These are phyloP conservation scores for Bipolaris cookei DNA, from an alignment of 2,329 filamentous ascomycete genomes.

Conservation along the genomic window DNA sequence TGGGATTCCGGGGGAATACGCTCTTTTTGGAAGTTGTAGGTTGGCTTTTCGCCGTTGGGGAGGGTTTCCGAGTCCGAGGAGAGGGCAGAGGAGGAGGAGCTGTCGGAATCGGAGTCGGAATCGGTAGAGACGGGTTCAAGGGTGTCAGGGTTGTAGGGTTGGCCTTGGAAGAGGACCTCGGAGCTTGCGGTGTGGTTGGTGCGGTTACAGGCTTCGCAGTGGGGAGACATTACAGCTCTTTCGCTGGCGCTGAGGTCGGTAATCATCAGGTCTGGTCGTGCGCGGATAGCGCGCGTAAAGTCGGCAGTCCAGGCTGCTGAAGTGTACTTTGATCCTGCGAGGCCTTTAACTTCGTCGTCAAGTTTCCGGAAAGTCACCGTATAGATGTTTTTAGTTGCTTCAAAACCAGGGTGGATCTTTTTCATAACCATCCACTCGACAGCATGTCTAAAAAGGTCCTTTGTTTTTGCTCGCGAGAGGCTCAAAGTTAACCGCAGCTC, in stretches of 20 bases:
- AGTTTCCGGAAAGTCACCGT: constrained; percentile 72
- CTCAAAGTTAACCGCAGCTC: constrained; percentile 74
- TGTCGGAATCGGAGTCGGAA: constrained; percentile 37
- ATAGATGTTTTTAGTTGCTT: constrained; percentile 68
- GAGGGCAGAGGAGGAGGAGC: constrained; percentile 22
- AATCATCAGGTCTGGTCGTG: constrained; percentile 64
- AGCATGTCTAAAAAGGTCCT: constrained; percentile 74
- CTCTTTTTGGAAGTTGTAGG: constrained; percentile 36
- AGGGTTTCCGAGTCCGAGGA: constrained; percentile 28
- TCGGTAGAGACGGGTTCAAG: constrained; percentile 66
- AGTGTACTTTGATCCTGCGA: constrained; percentile 73
- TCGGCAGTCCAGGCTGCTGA: constrained; percentile 72
- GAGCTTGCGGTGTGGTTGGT: constrained; percentile 71
- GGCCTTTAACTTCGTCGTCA: constrained; percentile 71
- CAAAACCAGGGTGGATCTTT: constrained; percentile 74
- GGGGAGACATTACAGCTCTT: constrained; percentile 26
- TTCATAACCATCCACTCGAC: constrained; percentile 84
- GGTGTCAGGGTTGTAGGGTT: constrained; percentile 69
- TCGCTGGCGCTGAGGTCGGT: constrained; percentile 33
- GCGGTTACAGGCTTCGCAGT: constrained; percentile 75
- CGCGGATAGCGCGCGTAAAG: constrained; percentile 70
- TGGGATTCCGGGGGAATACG: constrained; percentile 37
- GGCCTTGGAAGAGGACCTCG: constrained; percentile 67
- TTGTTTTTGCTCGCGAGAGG: constrained; percentile 69
- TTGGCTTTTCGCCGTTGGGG: constrained; percentile 33